Percentiles rank a stretch among this genome's conserved stretches.
These are phyloP conservation scores for Raphanus raphanistrum DNA, from an alignment of 345 rosid genomes.

Conservation along the genomic window DNA sequence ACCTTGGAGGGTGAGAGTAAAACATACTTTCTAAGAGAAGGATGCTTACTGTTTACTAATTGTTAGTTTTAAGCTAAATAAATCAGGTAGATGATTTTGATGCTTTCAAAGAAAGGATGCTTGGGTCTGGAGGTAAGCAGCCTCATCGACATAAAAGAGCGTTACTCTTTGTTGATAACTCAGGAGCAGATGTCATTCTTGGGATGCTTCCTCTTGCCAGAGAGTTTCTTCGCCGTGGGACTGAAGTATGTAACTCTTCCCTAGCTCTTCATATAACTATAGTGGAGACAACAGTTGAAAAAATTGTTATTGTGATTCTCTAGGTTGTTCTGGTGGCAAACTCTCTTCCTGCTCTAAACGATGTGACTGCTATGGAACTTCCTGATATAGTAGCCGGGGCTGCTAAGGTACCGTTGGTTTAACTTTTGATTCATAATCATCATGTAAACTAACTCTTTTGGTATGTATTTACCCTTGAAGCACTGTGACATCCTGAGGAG, in stretches of 20 bases:
- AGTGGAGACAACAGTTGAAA: constrained; percentile 7
- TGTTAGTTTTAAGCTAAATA: background rate
- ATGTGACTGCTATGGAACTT: constrained; percentile 95
- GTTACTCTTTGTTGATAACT: constrained; percentile 93
- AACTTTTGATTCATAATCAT: background rate
- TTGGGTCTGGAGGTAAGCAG: constrained; percentile 63
- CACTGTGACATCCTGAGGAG: constrained; percentile 92
- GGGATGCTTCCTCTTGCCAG: constrained; percentile 99
- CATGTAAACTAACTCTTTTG: constrained; percentile 9
- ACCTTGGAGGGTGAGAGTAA: constrained; percentile 79
- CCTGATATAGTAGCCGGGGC: constrained; percentile 97
- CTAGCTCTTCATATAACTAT: background rate
- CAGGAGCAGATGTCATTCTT: constrained; percentile 89
- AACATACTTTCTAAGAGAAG: background rate
- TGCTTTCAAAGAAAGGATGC: constrained; percentile 81
- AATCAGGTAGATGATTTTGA: constrained; percentile 89
- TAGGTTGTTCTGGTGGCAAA: constrained; percentile 98
- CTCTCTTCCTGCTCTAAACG: constrained; percentile 96
- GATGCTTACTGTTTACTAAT: background rate
- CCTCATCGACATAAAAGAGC: constrained; percentile 87
- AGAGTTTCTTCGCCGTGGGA: constrained; percentile 92
- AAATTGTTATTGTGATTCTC: constrained; percentile 27
- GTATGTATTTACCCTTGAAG: constrained; percentile 43
- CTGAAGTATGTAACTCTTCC: constrained; percentile 59
- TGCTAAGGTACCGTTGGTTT: constrained; percentile 65